Conservation (phyloP, 2,329 filamentous ascomycete genomes). For the Rhynchosporium secalis region DNA sequence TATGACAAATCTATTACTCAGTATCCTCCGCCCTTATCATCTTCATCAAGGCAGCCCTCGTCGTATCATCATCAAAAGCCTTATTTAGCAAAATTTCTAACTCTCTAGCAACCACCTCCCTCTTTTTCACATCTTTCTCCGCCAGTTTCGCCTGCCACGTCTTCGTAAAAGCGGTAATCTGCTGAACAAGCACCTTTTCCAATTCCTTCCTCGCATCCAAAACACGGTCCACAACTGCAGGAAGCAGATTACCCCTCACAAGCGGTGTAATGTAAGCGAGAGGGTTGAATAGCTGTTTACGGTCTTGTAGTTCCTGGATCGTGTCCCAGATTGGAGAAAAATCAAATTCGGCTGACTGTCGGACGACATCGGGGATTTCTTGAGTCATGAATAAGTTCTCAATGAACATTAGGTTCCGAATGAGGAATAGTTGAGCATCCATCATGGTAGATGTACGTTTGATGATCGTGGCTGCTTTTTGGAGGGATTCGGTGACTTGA, state of each 20-base stretch:
- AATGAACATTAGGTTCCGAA: conserved; percentile 90
- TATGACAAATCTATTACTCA: background rate
- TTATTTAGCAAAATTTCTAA: conserved; percentile 56
- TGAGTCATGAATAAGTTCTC: conserved; percentile 96
- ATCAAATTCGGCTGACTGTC: conserved; percentile 55
- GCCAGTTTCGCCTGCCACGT: conserved; percentile 54
- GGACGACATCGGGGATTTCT: conserved; percentile 73
- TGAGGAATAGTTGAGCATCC: conserved; percentile 86
- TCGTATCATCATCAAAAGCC: conserved; percentile 49
- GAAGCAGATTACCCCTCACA: conserved; percentile 41
- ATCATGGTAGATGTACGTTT: conserved; percentile 60
- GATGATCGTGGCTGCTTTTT: conserved; percentile 72
- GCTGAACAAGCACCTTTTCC: conserved; percentile 61
- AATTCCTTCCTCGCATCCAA: conserved; percentile 65
- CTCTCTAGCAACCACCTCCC: conserved; percentile 52
- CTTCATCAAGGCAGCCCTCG: conserved; percentile 38
- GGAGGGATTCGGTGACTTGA: conserved; percentile 81
- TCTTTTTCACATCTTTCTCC: conserved; percentile 46
- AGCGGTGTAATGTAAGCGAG: conserved; percentile 47
- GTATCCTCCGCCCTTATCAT: conserved; percentile 38
- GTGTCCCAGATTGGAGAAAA: conserved; percentile 66
- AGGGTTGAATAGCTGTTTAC: conserved; percentile 55
- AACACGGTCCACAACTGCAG: conserved; percentile 42
- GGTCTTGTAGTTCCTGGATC: conserved; percentile 48
- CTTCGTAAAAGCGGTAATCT: conserved; percentile 63